Base-by-base conservation (phyloP, 805 yeast species). In the Brettanomyces anomalus region DNA sequence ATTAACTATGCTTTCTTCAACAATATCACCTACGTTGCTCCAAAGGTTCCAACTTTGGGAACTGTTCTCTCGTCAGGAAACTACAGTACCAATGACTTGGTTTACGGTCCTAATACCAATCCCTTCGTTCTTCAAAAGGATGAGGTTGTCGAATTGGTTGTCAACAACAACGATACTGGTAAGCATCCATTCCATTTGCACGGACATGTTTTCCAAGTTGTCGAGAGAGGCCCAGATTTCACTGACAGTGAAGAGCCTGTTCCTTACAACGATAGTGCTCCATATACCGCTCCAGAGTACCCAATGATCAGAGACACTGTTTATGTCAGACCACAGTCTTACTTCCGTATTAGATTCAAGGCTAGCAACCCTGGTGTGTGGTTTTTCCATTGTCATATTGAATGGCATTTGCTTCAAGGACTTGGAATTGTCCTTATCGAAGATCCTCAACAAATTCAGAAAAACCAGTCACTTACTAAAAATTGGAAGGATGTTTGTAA, bases 321-420 rank as follows among this genome's bases (percentile, higher is more conserved):
- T 10, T 81, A 79, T 54, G 85, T 85, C 38, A 75, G 79, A 59
- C 88, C 95, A 21, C 85, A 85, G 58, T 88, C 96, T 2, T 81
- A 85, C 67, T 74, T 88, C 56, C 89, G 86, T 28, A 58, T 90
- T 49, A 77, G 97, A 60, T 90, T 88, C 72, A 77, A 75, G 57
- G 95, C 97, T 42, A 81, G 84, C 61, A 93, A 93, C 64, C 98
- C 97, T 28, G 98, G 98, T 70, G 89, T 89, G 36, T 90, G 97
- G 98, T 77, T 81, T 64, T 93, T 93, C 94, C 98, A 90, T 69
- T 90, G 98, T 67, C 98, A 90, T 63, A 84, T 93, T 57, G 97
- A 93, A 63, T 90, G 98, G 98, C 98, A 93, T 69, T 75, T 90
- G 71, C 74, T 80, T 57, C 97, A 93, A 70, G 98, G 98, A 57